Evolutionary conservation across 2,329 filamentous ascomycete genomes (phyloP), one percentile per base, ranked within the genome.

Genomic region (Ciborinia camelliae): DNA sequence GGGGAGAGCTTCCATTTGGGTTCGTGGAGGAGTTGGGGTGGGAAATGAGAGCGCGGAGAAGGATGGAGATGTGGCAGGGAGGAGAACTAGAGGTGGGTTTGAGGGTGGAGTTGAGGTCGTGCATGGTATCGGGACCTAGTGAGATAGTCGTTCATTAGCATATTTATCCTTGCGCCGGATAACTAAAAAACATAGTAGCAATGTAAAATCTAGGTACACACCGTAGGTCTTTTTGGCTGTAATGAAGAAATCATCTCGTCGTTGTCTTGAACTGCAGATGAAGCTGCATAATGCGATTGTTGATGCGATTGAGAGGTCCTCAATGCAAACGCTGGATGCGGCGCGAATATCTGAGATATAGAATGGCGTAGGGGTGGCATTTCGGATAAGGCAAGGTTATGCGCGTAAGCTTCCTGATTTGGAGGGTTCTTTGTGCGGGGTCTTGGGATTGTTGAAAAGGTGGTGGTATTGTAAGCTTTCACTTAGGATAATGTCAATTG

Each of bases 1-100:
- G 18, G 80, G 79, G 77, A 82, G 81, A 32, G 81, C 79, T 77
- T 83, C 79, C 23, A 82, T 76, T 65, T 83, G 81, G n/a, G 70
- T 78, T 54, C 73, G 72, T 39, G 79, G 69, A 55, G 43, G 50
- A 28, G 53, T 51, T 28, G 28, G 14, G 30, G 41, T 35, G 18
- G n/a, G 32, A 23, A 15, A n/a, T 30, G 54, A n/a, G 26, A 30
- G 41, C 10, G 14, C 35, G 32, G 7, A 4, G 18, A 61, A 30
- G 15, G 45, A 39, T 23, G 32, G 23, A 39, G 58, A 61, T 14
- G 58, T 20, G 14, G 67, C 52, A 41, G 64, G 50, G 48, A 62
- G 43, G 43, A 28, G 6, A n/a, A n/a, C n/a, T n/a, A 43, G 68
- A 32, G 58, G 53, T 41, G 60, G 41, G 62, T 53, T 54, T 43